These are phyloP conservation scores for Kandelia obovata DNA, from an alignment of 345 rosid genomes.

Conservation along the genomic window DNA sequence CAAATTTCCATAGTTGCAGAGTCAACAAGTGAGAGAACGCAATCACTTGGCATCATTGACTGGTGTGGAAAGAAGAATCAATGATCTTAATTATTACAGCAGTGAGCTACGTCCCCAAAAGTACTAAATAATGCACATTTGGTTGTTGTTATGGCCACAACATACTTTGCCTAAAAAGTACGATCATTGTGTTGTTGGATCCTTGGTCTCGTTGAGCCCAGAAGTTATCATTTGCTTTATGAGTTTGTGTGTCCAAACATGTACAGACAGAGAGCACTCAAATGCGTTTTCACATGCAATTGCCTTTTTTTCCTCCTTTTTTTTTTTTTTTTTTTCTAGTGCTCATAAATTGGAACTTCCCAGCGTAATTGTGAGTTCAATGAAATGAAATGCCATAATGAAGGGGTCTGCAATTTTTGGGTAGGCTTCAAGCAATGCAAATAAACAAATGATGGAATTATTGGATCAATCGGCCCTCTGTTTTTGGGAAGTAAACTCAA, in stretches of 20 bases:
- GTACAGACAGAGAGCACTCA: slow-evolving; percentile 11
- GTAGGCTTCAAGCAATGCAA: slow-evolving; percentile 25
- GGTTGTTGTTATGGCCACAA: slow-evolving; percentile 30
- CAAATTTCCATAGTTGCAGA: slow-evolving; percentile 40
- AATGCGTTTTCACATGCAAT: slow-evolving; percentile 42
- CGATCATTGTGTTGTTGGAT: slow-evolving; percentile 48
- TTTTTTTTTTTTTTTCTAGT: slow-evolving; percentile 5
- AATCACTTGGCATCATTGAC: slow-evolving; percentile 40
- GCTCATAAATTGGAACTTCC: neutral
- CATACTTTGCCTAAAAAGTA: slow-evolving; percentile 30
- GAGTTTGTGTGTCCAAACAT: slow-evolving; percentile 1
- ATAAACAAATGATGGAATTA: slow-evolving; percentile 4
- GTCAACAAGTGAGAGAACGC: slow-evolving; percentile 52
- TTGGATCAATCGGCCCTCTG: neutral
- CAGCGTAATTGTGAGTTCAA: slow-evolving; percentile 10
- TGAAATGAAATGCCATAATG: slow-evolving; percentile 21
- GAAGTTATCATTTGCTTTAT: slow-evolving; percentile 12
- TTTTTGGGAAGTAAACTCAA: neutral
- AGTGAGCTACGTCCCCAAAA: slow-evolving; percentile 22
- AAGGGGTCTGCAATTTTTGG: slow-evolving; percentile 19
- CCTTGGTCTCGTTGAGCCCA: slow-evolving; percentile 24
- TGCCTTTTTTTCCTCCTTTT: neutral
- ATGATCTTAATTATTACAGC: neutral
- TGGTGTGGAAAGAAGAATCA: slow-evolving; percentile 19
- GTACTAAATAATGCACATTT: slow-evolving; percentile 44